phyloP scores from a whole-genome alignment of 805 yeast genomes.

The Scheffersomyces stipitis region DNA sequence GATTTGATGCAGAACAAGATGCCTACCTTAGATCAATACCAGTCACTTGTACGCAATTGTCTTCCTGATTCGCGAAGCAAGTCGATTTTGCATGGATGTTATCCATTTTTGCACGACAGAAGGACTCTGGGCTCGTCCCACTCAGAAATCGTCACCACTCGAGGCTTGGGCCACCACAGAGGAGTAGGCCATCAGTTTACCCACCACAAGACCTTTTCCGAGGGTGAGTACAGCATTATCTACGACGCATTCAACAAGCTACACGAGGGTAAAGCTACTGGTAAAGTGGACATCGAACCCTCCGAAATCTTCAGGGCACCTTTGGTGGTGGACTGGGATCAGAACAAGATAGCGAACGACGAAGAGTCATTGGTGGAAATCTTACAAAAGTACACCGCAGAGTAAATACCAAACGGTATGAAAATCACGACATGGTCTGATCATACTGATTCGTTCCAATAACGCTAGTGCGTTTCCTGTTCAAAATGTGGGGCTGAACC shows the following conservation, averaged over 20 bases:
- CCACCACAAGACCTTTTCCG: conserved; percentile 33
- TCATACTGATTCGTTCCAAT: no score
- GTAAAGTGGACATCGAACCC: conserved; percentile 26
- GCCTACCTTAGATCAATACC: conserved; percentile 45
- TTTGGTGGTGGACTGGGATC: conserved; percentile 48
- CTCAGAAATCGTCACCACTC: conserved; percentile 12
- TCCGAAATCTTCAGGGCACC: conserved; percentile 39
- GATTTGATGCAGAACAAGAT: conserved; percentile 38
- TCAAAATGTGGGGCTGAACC: no score
- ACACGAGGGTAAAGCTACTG: conserved; percentile 19
- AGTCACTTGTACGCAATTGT: conserved; percentile 25
- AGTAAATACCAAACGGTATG: no score
- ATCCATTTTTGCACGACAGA: conserved; percentile 37
- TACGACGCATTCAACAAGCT: conserved; percentile 32
- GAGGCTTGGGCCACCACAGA: conserved; percentile 14
- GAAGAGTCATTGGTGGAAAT: conserved; percentile 29
- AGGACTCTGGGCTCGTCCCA: conserved; percentile 8
- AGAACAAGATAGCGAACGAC: conserved; percentile 39
- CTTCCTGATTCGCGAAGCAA: conserved; percentile 23
- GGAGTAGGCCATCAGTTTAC: no score
- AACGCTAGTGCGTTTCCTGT: no score
- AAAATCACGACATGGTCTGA: no score
- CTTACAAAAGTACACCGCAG: conserved; percentile 32
- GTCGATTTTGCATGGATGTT: conserved; percentile 27
- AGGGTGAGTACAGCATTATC: conserved; percentile 38